Evolutionary conservation across 2,329 filamentous ascomycete genomes (phyloP), one percentile per base, ranked within the genome.

Genomic region (Blastomyces silverae): DNA sequence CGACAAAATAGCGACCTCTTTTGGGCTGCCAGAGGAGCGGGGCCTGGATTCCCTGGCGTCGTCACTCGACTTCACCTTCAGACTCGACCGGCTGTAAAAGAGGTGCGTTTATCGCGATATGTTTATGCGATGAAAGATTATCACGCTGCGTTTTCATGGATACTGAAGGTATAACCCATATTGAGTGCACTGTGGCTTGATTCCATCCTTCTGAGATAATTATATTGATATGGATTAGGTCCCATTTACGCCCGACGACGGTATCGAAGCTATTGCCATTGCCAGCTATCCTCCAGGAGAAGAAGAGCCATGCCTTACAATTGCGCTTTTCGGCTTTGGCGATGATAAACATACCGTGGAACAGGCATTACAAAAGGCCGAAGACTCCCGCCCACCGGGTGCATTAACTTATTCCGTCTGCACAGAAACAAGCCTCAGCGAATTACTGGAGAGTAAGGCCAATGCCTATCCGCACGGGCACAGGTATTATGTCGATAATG

Each of bases 1-100:
- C 67, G 70, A 7, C 71, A 81, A 64, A 80, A 83, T 64, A 63
- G 66, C 3, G 81, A 83, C 52, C 72, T 83, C 0, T 81, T 79
- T 66, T 83, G 80, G 79, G 80, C 81, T 5, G 80, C 79, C 3
- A 73, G 80, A 17, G 82, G 82, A 2, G 76, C 80, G 10, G 82
- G 82, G 17, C 72, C 71, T 75, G 80, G 82, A 25, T 85, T 85
- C 64, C 83, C 83, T 0, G 83, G 78, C 1, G 73, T 85, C 7
- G 78, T 84, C 2, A 83, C 81, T 1, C 74, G 75, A 17, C 85
- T 83, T 67, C 76, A 85, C 67, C 75, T 85, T 3, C 71, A 74
- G 25, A 77, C 80, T 17, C 65, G 67, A 2, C 62, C 66, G 0
- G 67, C 68, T n/a, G 70, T 69, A 1, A 63, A 67, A 46, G 65